Conservation (phyloP, 2,329 filamentous ascomycete genomes). For the Trichothecium roseum region DNA sequence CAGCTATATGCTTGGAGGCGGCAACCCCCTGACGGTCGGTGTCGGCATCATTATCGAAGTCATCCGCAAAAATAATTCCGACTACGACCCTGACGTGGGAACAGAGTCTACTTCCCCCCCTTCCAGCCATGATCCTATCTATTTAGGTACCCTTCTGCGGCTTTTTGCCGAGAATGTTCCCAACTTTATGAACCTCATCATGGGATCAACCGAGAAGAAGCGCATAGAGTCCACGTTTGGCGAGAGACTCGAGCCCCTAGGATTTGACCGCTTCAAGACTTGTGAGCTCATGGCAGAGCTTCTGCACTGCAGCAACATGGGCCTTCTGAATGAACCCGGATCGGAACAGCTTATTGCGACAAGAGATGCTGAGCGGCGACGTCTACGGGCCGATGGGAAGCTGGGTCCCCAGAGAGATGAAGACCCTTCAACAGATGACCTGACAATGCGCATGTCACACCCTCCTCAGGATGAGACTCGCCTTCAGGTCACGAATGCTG, state of each 20-base stretch:
- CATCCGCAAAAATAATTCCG: slow-evolving; percentile 97
- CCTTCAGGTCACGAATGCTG: slow-evolving; percentile 69
- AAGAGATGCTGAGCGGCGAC: slow-evolving; percentile 73
- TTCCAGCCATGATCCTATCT: slow-evolving; percentile 85
- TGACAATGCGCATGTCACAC: slow-evolving; percentile 47
- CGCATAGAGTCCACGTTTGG: slow-evolving; percentile 82
- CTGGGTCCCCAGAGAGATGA: slow-evolving; percentile 37
- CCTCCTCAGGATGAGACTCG: slow-evolving; percentile 40
- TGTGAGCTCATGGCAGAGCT: slow-evolving; percentile 98
- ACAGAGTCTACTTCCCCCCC: slow-evolving; percentile 70
- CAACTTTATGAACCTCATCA: slow-evolving; percentile 85
- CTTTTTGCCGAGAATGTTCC: slow-evolving; percentile 86
- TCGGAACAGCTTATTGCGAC: slow-evolving; percentile 77
- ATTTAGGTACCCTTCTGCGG: slow-evolving; percentile 79
- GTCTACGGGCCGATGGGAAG: slow-evolving; percentile 65
- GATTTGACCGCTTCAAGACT: slow-evolving; percentile 97
- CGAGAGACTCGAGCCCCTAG: slow-evolving; percentile 80
- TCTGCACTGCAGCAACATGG: slow-evolving; percentile 98
- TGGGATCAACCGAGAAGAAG: slow-evolving; percentile 64
- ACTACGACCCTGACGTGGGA: slow-evolving; percentile 90
- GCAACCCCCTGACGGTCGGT: slow-evolving; percentile 88
- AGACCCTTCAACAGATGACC: slow-evolving; percentile 39
- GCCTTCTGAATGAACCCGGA: slow-evolving; percentile 80
- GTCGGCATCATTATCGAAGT: slow-evolving; percentile 98
- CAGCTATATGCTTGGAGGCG: slow-evolving; percentile 81